Evolutionary conservation across 2,329 filamentous ascomycete genomes (phyloP).

Genomic region (Massarina eburnea): DNA sequence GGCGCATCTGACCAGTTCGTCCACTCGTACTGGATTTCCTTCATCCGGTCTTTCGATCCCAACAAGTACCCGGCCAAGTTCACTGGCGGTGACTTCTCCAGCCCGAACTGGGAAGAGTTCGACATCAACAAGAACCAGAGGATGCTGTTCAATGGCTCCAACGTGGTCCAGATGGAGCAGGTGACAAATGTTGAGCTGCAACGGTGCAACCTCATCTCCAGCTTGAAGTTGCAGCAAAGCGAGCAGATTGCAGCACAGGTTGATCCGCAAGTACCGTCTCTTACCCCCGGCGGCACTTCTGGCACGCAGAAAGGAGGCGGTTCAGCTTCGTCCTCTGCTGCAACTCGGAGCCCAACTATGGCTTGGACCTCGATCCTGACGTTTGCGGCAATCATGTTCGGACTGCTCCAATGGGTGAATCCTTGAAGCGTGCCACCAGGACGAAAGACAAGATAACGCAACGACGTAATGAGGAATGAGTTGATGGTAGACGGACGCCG

Average conservation of each 20-base stretch:
- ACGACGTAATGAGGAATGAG: no score
- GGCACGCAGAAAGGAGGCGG: conserved; percentile 1
- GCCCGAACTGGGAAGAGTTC: conserved; percentile 32
- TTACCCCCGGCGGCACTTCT: neutral
- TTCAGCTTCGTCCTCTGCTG: conserved; percentile 1
- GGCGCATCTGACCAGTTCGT: conserved; percentile 31
- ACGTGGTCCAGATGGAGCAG: conserved; percentile 33
- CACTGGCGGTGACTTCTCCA: conserved; percentile 16
- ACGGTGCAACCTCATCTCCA: conserved; percentile 26
- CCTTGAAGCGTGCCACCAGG: conserved; percentile 6
- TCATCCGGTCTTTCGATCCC: conserved; percentile 43
- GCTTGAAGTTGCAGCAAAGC: conserved; percentile 27
- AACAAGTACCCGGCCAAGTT: conserved; percentile 41
- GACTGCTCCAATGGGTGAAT: conserved; percentile 14
- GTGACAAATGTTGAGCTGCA: conserved; percentile 23
- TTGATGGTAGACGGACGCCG: no score
- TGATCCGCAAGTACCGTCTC: neutral
- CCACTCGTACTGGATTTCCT: conserved; percentile 49
- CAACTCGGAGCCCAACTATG: neutral
- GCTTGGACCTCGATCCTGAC: conserved; percentile 6
- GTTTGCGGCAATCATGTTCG: conserved; percentile 6
- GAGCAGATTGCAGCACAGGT: conserved; percentile 20
- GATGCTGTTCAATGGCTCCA: conserved; percentile 29
- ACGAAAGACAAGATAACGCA: no score
- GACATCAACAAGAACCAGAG: conserved; percentile 18